phyloP scores from a whole-genome alignment of 73 alveolate genomes.

The Diophrys appendiculata region DNA sequence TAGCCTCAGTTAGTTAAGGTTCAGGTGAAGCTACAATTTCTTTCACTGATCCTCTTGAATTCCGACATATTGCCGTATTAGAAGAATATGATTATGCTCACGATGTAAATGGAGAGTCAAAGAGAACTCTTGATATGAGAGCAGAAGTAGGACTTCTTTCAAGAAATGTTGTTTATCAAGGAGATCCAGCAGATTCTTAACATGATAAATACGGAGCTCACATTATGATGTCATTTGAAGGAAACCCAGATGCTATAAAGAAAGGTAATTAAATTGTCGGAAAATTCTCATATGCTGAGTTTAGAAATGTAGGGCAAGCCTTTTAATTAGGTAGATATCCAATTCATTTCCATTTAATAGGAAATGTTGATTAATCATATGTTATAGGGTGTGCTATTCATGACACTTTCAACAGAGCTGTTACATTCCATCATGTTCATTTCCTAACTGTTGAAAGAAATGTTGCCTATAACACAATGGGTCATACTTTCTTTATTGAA shows the following conservation, averaged over 20 bases:
- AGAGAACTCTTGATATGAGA: slow-evolving; percentile 66
- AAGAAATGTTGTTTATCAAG: slow-evolving; percentile 75
- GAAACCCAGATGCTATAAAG: too few species aligned
- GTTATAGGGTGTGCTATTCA: slow-evolving; percentile 78
- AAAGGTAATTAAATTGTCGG: slow-evolving; percentile 64
- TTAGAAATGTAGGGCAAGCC: slow-evolving; percentile 80
- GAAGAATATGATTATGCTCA: slow-evolving; percentile 7
- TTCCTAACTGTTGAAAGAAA: slow-evolving; percentile 64
- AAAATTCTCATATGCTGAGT: slow-evolving; percentile 70
- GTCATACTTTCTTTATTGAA: slow-evolving; percentile 84
- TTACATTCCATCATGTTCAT: slow-evolving; percentile 77
- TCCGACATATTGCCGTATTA: slow-evolving; percentile 38
- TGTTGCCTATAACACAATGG: slow-evolving; percentile 76
- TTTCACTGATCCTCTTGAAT: background rate
- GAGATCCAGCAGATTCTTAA: slow-evolving; percentile 36
- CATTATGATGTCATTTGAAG: slow-evolving; percentile 67
- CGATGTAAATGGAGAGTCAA: slow-evolving; percentile 15
- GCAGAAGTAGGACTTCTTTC: slow-evolving; percentile 89
- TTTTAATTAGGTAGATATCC: slow-evolving; percentile 84
- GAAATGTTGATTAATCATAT: slow-evolving; percentile 70
- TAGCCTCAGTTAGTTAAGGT: slow-evolving; percentile 28
- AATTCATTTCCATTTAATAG: slow-evolving; percentile 79
- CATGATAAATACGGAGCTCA: slow-evolving; percentile 72
- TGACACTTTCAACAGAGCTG: slow-evolving; percentile 77
- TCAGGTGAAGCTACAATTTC: slow-evolving; percentile 6